These are phyloP conservation scores for Rhizophagus sp. DNA, from an alignment of 192 early-diverging fungal species.

Conservation along the genomic window DNA sequence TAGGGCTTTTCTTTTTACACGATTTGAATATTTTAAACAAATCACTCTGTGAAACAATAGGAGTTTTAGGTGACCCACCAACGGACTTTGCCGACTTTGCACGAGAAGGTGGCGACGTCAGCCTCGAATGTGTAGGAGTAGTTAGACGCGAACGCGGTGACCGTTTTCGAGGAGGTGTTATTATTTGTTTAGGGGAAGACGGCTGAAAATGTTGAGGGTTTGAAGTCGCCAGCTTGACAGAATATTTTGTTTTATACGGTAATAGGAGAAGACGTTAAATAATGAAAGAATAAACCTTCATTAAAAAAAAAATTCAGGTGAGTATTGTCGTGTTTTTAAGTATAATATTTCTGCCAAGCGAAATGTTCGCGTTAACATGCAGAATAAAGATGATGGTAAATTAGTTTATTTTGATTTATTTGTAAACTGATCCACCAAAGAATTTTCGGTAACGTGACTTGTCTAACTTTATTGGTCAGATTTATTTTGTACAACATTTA, in stretches of 20 bases:
- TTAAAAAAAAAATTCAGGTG: too few relatives aligned
- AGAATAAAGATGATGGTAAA: too few relatives aligned
- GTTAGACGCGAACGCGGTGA: neutral
- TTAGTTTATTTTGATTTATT: too few relatives aligned
- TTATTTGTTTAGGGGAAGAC: neutral
- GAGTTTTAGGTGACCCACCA: neutral
- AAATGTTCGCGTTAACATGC: too few relatives aligned
- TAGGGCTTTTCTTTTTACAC: slow-evolving; percentile 20
- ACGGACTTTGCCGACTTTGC: neutral
- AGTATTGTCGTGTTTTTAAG: too few relatives aligned
- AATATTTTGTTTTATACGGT: neutral
- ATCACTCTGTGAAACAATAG: neutral
- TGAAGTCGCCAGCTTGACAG: slow-evolving; percentile 27
- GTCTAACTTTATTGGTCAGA: too few relatives aligned
- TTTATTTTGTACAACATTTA: too few relatives aligned
- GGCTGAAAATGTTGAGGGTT: neutral
- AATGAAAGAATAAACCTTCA: too few relatives aligned
- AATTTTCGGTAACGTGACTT: too few relatives aligned
- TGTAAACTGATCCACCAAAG: too few relatives aligned
- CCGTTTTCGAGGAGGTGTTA: slow-evolving; percentile 9
- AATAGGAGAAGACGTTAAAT: too few relatives aligned
- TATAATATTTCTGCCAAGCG: too few relatives aligned
- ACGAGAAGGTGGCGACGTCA: neutral
- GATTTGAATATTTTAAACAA: slow-evolving; percentile 11
- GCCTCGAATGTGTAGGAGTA: neutral